Evolutionary conservation across 1,139 yeast genomes (phyloP), one percentile per base, ranked within the genome.

Genomic region (Suhomyces ambrosiae): DNA sequence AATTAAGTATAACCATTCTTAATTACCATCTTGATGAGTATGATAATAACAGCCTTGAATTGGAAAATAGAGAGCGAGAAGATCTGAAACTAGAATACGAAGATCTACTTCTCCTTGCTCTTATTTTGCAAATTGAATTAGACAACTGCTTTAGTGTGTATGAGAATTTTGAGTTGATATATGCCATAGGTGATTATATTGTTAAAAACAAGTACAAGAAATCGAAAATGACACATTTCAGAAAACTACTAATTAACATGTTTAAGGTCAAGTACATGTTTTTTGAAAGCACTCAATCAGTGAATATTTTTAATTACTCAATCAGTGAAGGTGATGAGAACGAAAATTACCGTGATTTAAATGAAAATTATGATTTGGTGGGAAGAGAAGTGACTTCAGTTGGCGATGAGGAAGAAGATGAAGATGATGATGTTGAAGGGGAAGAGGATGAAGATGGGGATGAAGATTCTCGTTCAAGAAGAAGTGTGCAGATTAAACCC

Each of bases 1-100:
- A 71, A 42, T 47, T 65, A 18, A 62, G 65, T 23, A 58, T 68
- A 7, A 59, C 54, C 25, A 54, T 68, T 13, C 47, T 71, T n/a
- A 68, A 68, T 45, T 57, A 53, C 37, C 76, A 71, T 49, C 51
- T 71, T 32, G 76, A 71, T 50, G 71, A 68, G 40, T 69, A 66
- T 40, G 76, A 69, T 41, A 61, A 53, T 29, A 57, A 63, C 39
- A 49, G 56, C 12, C 45, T 45, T 7, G 58, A 55, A 21, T 60
- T 61, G 32, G 61, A 61, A 33, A 52, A 54, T 12, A 38, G 50
- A 8, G 27, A 21, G 4, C 23, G 27, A 5, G 44, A 37, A 3
- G 33, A 32, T 10, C 14, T 15, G 9, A 9, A 19, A 7, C 18
- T 38, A 16, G 49, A 40, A 14, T 58, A 58, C 36, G 57, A 56